Evolutionary conservation across 2,329 filamentous ascomycete species (phyloP).

Genomic region (Diaporthe sp.): DNA sequence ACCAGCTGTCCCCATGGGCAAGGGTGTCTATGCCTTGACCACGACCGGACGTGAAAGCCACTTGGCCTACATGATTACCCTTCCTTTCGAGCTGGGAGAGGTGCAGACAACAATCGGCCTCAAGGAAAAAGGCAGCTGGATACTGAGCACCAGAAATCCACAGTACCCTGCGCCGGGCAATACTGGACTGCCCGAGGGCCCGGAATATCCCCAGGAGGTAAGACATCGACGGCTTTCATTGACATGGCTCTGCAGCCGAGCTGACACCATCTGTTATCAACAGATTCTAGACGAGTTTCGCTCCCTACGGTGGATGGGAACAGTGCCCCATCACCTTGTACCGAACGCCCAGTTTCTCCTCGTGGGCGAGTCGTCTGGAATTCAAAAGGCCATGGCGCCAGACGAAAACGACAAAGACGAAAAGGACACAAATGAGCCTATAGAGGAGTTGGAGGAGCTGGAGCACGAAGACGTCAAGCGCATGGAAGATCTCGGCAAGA

Average conservation of each 20-base stretch:
- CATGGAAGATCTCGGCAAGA: slow-evolving; percentile 65
- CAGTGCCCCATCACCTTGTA: slow-evolving; percentile 81
- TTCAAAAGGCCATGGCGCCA: slow-evolving; percentile 69
- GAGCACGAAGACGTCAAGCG: slow-evolving; percentile 81
- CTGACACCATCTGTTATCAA: slow-evolving; percentile 52
- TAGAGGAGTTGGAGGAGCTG: slow-evolving; percentile 80
- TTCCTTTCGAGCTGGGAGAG: slow-evolving; percentile 77
- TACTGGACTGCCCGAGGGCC: slow-evolving; percentile 72
- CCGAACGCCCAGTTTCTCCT: slow-evolving; percentile 83
- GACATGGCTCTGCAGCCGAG: background rate
- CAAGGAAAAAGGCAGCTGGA: slow-evolving; percentile 79
- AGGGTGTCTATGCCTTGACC: slow-evolving; percentile 88
- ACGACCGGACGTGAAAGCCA: slow-evolving; percentile 80
- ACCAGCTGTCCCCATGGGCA: slow-evolving; percentile 81
- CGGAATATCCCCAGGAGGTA: slow-evolving; percentile 80
- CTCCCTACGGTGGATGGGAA: slow-evolving; percentile 79
- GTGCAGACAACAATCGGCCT: slow-evolving; percentile 84
- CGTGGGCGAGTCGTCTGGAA: slow-evolving; percentile 76
- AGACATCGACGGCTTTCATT: slow-evolving; percentile 47
- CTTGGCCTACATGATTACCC: slow-evolving; percentile 83
- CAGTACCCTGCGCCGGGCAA: slow-evolving; percentile 75
- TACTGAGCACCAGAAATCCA: slow-evolving; percentile 86
- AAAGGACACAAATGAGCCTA: slow-evolving; percentile 71
- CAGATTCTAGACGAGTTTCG: slow-evolving; percentile 81
- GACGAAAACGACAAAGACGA: slow-evolving; percentile 70